Base-by-base conservation (phyloP, 2,329 filamentous ascomycete species). In the Xylaria digitata region DNA sequence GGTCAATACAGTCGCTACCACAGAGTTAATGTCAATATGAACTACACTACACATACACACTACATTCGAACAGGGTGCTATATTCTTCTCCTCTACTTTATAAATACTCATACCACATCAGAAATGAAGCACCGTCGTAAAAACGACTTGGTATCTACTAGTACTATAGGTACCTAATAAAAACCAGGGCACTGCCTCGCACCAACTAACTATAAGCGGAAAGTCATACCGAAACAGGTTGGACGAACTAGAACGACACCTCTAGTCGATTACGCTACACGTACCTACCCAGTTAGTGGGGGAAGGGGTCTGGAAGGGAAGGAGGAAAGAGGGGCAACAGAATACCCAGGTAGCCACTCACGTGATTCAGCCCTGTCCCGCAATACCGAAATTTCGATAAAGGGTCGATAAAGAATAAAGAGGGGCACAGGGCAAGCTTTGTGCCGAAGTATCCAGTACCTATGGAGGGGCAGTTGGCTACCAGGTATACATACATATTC, bases 341-440 rank as follows among this genome's bases (percentile, higher is more conserved):
- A n/a, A n/a, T n/a, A n/a, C n/a, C n/a, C 11, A 34, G 7, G 6
- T 32, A 23, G 7, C n/a, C 48, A 6, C 40, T 70, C 67, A 70
- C 67, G 65, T 70, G 67, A 70, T 55, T 70, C 67, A 70, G 67
- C 67, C 67, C 67, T 70, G 65, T 57, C 46, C 64, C 50, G 55
- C 43, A 21, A 30, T 55, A 26, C 6, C 21, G 21, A 58, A 49
- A 48, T 37, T 55, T 32, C 6, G 54, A 58, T 60, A 59, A 48
- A 32, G 40, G 32, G 46, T 37, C 54, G 54, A 66, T 66, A 63
- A 52, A 52, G 54, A 32, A 19, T 6, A 21, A 50, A 23, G 43
- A 55, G 62, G 62, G 55, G 43, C 46, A 34, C 45, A 21, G 19
- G 2, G 15, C 15, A 53, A 53, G 46, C 57, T 61, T 49, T 19